Evolutionary conservation across 352 stramenopile genomes (phyloP), one percentile per base, ranked within the genome.

Genomic region (Phytophthora brassicae): DNA sequence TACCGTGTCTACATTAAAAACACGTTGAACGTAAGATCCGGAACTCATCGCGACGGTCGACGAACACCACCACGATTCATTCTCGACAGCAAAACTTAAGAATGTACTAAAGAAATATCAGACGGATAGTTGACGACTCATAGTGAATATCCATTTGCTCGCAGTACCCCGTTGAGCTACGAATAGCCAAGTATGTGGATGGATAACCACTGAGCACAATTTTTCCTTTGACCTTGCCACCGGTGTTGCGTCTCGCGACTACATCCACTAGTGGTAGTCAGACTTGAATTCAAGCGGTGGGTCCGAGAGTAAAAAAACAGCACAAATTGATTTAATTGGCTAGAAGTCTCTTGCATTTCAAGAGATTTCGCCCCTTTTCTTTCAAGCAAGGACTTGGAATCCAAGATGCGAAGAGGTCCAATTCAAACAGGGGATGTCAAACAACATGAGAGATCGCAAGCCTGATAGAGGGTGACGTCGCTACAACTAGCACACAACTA

Each of bases 101-200:
- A 65, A 60, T 1, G 48, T 41, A 3, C 48, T 65, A 19, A 65
- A 65, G n/a, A n/a, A n/a, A n/a, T 1, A 49, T 60, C 57, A 65
- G 29, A 19, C 57, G 57, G 7, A 65, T 48, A 0, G 39, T 64
- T 14, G 56, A 58, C 19, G 56, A 62, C 14, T 62, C 20, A 19
- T 29, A 62, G 33, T 62, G 54, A 8, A 62, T 35, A 41, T 62
- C 54, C 56, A 58, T 64, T 26, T 64, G 56, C 41, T 64, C 57
- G 16, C 57, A 65, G 31, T 60, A 65, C 8, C 57, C 48, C 4
- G 39, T 65, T 6, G 48, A 65, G 0, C 57, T 48, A 16, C 57
- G 39, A 36, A 65, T 65, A 2, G 57, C 31, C 39, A 60, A 28
- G 29, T 65, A 28, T 1, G 57, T 65, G 4, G 57, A 38, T 0